Percentiles rank a stretch among this genome's conserved stretches.
Evolutionary conservation across 1,139 yeast species (phyloP).

Genomic region (Taiozyma onychis): DNA sequence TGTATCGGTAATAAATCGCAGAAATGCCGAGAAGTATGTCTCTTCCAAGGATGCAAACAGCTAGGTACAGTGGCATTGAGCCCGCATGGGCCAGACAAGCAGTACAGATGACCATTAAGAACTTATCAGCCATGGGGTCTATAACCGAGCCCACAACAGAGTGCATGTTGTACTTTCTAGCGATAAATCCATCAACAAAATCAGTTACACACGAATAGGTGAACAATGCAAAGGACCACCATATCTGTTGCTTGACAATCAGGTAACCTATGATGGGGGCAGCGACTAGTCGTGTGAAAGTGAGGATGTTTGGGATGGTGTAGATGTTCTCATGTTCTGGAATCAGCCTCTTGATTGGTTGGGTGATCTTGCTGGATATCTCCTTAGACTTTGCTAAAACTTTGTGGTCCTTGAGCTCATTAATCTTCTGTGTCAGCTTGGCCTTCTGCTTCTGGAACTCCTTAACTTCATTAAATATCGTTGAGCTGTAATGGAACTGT

Average conservation of each 20-base stretch:
- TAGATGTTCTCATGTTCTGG: slow-evolving; percentile 55
- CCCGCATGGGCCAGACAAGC: slow-evolving; percentile 66
- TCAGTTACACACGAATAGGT: slow-evolving; percentile 87
- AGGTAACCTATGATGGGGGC: slow-evolving; percentile 84
- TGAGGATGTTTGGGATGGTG: slow-evolving; percentile 81
- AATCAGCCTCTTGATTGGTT: slow-evolving; percentile 25
- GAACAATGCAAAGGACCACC: slow-evolving; percentile 66
- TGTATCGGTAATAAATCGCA: slow-evolving; percentile 68
- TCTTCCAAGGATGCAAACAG: slow-evolving; percentile 74
- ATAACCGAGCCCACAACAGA: slow-evolving; percentile 85
- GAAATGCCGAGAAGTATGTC: slow-evolving; percentile 74
- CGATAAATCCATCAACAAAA: slow-evolving; percentile 85
- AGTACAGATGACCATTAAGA: slow-evolving; percentile 83
- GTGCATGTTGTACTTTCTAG: slow-evolving; percentile 70
- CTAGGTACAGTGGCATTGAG: slow-evolving; percentile 64
- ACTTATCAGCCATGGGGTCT: slow-evolving; percentile 95
- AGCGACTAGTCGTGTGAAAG: slow-evolving; percentile 68
- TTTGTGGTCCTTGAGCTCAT: slow-evolving; percentile 1
- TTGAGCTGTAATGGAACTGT: background rate
- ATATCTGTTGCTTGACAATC: slow-evolving; percentile 55
- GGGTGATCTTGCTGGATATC: slow-evolving; percentile 23
- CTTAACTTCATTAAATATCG: background rate
- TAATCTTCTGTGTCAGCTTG: slow-evolving; percentile 12
- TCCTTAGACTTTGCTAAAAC: slow-evolving; percentile 12
- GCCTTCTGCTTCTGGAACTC: slow-evolving; percentile 1